A percentile compares a stretch with the other conserved stretches of the same genome.
phyloP scores from a whole-genome alignment of 1,284 basidiomycete species.

The Malassezia dermatis region DNA sequence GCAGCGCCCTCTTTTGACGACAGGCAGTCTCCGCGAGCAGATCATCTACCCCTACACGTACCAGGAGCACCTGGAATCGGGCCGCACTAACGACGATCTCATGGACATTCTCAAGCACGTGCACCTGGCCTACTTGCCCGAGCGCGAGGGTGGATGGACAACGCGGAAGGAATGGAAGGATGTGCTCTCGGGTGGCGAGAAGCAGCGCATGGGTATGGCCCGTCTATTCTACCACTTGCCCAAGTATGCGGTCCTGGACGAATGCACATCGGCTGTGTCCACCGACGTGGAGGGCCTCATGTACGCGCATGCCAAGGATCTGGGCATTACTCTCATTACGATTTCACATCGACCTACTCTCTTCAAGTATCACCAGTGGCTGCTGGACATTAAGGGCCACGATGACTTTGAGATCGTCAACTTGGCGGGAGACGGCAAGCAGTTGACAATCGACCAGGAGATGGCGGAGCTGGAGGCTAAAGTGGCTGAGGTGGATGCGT shows the following conservation, averaged over 20 bases:
- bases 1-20: slow-evolving; percentile 80
- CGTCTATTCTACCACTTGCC: slow-evolving; percentile 75
- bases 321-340: slow-evolving; percentile 82
- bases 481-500: slow-evolving; percentile 48
- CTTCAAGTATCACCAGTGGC: slow-evolving; percentile 62
- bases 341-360: slow-evolving; percentile 57
- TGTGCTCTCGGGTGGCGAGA: slow-evolving; percentile 72
- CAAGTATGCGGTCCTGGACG: slow-evolving; percentile 55
- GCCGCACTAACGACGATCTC: slow-evolving; percentile 61
- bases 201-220: slow-evolving; percentile 56
- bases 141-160: slow-evolving; percentile 64
- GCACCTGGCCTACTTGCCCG: slow-evolving; percentile 74
- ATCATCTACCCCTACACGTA: slow-evolving; percentile 50
- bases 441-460: slow-evolving; percentile 56
- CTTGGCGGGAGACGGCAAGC: slow-evolving; percentile 61
- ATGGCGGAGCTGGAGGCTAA: slow-evolving; percentile 45
- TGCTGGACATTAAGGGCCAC: slow-evolving; percentile 62
- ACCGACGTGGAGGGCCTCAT: slow-evolving; percentile 90
- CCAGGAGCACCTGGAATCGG: slow-evolving; percentile 42
- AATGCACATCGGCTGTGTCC: slow-evolving; percentile 91
- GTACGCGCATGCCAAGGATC: slow-evolving; percentile 85
- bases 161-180: slow-evolving; percentile 84
- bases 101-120: slow-evolving; percentile 66
- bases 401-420: slow-evolving; percentile 60
- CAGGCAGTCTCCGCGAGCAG: slow-evolving; percentile 78